phyloP scores from a whole-genome alignment of 2,329 filamentous ascomycete species.

The Cryphonectria naterciae region DNA sequence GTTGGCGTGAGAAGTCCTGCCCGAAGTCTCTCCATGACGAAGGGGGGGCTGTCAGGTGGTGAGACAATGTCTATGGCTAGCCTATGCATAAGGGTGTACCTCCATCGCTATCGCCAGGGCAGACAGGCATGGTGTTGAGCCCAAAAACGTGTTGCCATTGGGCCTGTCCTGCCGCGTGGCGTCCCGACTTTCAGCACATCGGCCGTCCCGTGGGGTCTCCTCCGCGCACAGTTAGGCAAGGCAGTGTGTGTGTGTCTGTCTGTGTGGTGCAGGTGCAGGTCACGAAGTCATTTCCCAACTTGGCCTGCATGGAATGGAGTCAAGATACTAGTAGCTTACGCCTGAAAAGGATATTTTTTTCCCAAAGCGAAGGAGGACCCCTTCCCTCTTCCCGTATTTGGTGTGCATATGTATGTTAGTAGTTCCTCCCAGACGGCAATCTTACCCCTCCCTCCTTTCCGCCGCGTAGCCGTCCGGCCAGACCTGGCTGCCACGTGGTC shows the following conservation, averaged over 20 bases:
- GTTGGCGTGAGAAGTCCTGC: not conserved
- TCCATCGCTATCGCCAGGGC: not conserved
- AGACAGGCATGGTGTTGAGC: not conserved
- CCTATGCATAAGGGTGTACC: not conserved
- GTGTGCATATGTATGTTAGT: not conserved
- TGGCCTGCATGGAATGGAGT: not conserved
- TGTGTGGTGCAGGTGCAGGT: not conserved
- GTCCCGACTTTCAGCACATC: slow-evolving; percentile 2
- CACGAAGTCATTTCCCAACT: not conserved
- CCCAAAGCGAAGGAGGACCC: not conserved
- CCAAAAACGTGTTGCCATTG: slow-evolving; percentile 1
- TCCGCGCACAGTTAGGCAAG: not conserved
- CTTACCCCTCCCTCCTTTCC: not conserved
- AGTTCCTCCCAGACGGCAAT: not conserved
- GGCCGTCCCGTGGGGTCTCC: not conserved
- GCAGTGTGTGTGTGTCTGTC: not conserved
- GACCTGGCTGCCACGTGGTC: slow-evolving; percentile 14
- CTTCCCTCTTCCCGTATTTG: not conserved
- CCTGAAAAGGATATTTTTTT: not conserved
- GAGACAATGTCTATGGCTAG: not conserved
- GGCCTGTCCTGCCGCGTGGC: slow-evolving; percentile 2
- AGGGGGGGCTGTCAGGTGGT: not conserved
- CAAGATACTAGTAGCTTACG: not conserved
- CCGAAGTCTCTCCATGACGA: not conserved
- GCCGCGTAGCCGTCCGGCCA: not conserved